Evolutionary conservation across 2,329 filamentous ascomycete species (phyloP).

Genomic region (Curvularia spicifera): DNA sequence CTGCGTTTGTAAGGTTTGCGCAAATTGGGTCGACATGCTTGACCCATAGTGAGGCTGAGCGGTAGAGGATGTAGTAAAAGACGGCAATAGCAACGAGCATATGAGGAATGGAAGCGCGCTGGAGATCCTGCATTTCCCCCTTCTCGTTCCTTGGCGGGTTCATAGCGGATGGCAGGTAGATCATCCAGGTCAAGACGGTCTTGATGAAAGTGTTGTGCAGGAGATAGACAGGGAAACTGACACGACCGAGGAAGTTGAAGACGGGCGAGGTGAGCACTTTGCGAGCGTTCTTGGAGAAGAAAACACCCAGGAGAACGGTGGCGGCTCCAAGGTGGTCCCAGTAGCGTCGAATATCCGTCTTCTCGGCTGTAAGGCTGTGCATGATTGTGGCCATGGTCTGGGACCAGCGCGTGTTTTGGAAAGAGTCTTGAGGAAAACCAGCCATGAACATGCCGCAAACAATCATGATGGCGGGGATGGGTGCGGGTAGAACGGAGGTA

Average conservation of each 20-base stretch:
- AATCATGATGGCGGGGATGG: constrained; percentile 59
- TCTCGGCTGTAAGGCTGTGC: constrained; percentile 54
- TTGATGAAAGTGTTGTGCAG: constrained; percentile 68
- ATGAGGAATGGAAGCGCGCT: constrained; percentile 41
- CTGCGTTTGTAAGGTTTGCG: constrained; percentile 40
- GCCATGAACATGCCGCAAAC: constrained; percentile 63
- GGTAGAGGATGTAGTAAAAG: constrained; percentile 48
- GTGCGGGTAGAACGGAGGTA: constrained; percentile 56
- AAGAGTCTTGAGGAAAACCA: constrained; percentile 65
- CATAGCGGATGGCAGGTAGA: constrained; percentile 54
- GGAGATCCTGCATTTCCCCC: constrained; percentile 45
- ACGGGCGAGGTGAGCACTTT: constrained; percentile 61
- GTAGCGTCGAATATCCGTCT: constrained; percentile 58
- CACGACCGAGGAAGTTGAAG: constrained; percentile 67
- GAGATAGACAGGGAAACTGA: constrained; percentile 70
- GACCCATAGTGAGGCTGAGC: constrained; percentile 43
- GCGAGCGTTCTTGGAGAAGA: constrained; percentile 61
- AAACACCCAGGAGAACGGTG: constrained; percentile 59
- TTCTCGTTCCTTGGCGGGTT: constrained; percentile 47
- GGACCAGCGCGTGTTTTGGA: constrained; percentile 63
- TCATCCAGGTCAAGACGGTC: constrained; percentile 65
- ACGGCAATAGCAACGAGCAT: constrained; percentile 43
- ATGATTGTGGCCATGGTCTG: constrained; percentile 54
- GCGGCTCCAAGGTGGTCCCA: constrained; percentile 59
- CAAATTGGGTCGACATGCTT: constrained; percentile 46